Evolutionary conservation across 345 rosid species (phyloP).

Genomic region (Sonneratia caseolaris): DNA sequence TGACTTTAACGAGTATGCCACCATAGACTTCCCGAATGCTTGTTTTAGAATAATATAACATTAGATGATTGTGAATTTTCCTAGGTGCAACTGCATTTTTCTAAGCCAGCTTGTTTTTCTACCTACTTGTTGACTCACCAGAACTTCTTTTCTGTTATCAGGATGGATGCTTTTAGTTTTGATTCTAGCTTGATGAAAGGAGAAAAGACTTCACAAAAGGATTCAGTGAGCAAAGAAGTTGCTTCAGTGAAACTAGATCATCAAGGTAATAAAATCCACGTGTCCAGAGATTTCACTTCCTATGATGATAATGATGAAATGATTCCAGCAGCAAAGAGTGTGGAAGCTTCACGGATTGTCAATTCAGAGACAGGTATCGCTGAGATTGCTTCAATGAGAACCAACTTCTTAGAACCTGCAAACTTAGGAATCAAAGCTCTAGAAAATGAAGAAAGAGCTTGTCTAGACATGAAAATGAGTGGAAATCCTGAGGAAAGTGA

Average conservation of each 20-base stretch:
- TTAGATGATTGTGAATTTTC: neutral
- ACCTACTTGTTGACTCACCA: neutral
- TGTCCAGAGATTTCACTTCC: constrained; percentile 10
- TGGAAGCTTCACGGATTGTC: constrained; percentile 17
- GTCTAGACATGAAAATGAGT: neutral
- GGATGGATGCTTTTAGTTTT: constrained; percentile 50
- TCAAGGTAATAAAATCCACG: constrained; percentile 18
- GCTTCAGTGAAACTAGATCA: constrained; percentile 24
- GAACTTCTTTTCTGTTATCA: constrained; percentile 13
- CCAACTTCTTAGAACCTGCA: constrained; percentile 17
- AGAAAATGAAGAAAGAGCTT: constrained; percentile 4
- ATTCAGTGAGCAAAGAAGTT: constrained; percentile 18
- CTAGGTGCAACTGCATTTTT: constrained; percentile 2
- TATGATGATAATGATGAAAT: constrained; percentile 15
- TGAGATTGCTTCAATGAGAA: constrained; percentile 17
- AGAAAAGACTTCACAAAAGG: constrained; percentile 24
- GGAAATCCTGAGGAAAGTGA: constrained; percentile 7
- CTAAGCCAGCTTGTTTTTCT: constrained; percentile 17
- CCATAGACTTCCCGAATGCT: constrained; percentile 5
- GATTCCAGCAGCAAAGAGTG: constrained; percentile 17
- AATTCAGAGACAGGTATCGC: constrained; percentile 17
- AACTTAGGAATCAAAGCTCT: constrained; percentile 2
- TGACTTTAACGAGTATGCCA: constrained; percentile 60
- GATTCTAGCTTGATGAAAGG: constrained; percentile 31
- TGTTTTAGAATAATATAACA: neutral